Percentiles rank a stretch among this genome's conserved stretches.
phyloP scores from a whole-genome alignment of 345 rosid species.

The Gossypioides kirkii region DNA sequence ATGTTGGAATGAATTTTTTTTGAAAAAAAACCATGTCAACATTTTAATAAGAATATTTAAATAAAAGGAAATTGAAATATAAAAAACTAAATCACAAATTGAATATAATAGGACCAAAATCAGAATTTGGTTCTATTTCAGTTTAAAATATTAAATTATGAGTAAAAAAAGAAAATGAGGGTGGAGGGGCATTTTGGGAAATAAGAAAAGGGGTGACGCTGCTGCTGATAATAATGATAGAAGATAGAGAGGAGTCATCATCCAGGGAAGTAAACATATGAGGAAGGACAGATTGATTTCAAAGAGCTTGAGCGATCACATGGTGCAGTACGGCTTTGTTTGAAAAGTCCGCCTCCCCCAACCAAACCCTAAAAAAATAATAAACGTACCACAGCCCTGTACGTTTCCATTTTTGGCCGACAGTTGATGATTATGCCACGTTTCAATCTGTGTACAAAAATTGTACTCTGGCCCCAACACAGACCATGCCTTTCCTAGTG shows the following conservation, averaged over 20 bases:
- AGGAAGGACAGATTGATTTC: slow-evolving; percentile 20
- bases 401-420: neutral
- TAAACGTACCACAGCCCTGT: slow-evolving; percentile 1
- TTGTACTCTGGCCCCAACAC: neutral
- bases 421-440: neutral
- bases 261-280: slow-evolving; percentile 14
- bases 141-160: no score
- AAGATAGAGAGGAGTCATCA: neutral
- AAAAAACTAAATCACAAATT: no score
- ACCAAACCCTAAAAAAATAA: neutral
- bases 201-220: no score
- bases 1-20: no score
- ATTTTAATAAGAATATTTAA: no score
- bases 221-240: neutral
- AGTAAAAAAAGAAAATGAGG: neutral
- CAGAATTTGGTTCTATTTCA: neutral
- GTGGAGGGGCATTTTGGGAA: neutral
- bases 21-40: no score
- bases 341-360: neutral
- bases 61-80: no score
- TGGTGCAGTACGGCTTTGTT: slow-evolving; percentile 3
- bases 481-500: neutral
- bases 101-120: no score
- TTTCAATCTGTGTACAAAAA: neutral
- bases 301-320: slow-evolving; percentile 2